phyloP scores from a whole-genome alignment of 192 early-diverging fungal genomes.

The Coemansia sp. region DNA sequence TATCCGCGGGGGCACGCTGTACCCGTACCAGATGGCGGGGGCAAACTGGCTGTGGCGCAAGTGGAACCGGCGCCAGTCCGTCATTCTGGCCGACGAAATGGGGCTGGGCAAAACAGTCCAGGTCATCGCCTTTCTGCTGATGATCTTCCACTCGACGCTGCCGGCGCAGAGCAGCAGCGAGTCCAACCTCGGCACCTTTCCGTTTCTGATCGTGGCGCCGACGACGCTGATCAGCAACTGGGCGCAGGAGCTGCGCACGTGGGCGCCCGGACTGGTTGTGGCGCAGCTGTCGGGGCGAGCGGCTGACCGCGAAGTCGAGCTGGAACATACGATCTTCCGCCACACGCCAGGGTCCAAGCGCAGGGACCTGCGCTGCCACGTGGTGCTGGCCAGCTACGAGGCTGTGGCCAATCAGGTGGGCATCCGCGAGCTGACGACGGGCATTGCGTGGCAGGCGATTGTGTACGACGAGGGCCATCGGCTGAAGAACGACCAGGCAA shows the following conservation, averaged over 20 bases:
- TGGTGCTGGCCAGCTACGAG: conserved; percentile 94
- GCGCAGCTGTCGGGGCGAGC: conserved; percentile 80
- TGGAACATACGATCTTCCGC: conserved; percentile 36
- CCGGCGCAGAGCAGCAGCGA: conserved; percentile 25
- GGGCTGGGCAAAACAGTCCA: conserved; percentile 97
- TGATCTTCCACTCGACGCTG: conserved; percentile 63
- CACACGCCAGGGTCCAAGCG: not conserved
- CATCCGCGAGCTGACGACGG: conserved; percentile 51
- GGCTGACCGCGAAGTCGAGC: conserved; percentile 64
- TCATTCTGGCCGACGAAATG: conserved; percentile 95
- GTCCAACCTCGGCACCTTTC: conserved; percentile 76
- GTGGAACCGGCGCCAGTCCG: conserved; percentile 84
- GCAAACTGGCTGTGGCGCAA: conserved; percentile 90
- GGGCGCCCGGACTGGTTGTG: conserved; percentile 92
- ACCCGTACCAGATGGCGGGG: conserved; percentile 91
- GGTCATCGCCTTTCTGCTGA: conserved; percentile 84
- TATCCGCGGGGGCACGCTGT: conserved; percentile 76
- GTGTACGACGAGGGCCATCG: conserved; percentile 97
- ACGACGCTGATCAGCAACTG: conserved; percentile 91
- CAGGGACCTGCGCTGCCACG: conserved; percentile 79
- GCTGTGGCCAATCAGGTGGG: conserved; percentile 78
- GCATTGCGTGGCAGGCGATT: conserved; percentile 83
- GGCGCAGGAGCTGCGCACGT: conserved; percentile 86
- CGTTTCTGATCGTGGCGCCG: conserved; percentile 93
- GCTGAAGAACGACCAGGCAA: conserved; percentile 89